phyloP scores from a whole-genome alignment of 306 rosid genomes.

The Lathyrus sativus region DNA sequence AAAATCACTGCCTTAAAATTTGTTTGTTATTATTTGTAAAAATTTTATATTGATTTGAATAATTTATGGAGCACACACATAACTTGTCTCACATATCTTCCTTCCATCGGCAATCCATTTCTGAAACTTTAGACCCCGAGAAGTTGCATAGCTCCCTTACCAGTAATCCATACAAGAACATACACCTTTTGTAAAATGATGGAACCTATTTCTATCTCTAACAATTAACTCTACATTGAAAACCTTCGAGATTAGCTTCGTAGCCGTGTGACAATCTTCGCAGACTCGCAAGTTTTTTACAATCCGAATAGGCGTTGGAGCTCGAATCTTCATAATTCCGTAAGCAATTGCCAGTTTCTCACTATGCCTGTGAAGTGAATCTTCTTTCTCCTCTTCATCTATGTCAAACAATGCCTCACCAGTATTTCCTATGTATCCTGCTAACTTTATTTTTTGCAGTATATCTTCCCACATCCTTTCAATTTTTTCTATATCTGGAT shows the following conservation, averaged over 20 bases:
- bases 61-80: background rate
- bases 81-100: background rate
- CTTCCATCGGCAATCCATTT: background rate
- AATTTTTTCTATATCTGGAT: slow-evolving; percentile 51
- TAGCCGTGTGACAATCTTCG: slow-evolving; percentile 56
- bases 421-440: slow-evolving; percentile 48
- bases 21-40: too few relatives aligned
- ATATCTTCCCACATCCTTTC: slow-evolving; percentile 50
- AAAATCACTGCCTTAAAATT: background rate
- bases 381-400: slow-evolving; percentile 57
- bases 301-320: slow-evolving; percentile 43
- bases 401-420: slow-evolving; percentile 51
- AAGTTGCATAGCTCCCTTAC: slow-evolving; percentile 24
- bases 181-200: slow-evolving; percentile 46
- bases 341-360: slow-evolving; percentile 57
- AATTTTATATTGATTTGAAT: too few relatives aligned
- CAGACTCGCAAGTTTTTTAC: slow-evolving; percentile 52
- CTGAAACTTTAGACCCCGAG: background rate
- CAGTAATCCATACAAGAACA: slow-evolving; percentile 55
- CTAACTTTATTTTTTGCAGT: slow-evolving; percentile 44
- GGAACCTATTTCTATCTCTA: slow-evolving; percentile 53
- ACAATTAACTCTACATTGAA: slow-evolving; percentile 48
- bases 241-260: slow-evolving; percentile 45
- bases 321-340: slow-evolving; percentile 45
- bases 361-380: slow-evolving; percentile 52